Evolutionary conservation across 192 early-diverging fungal genomes (phyloP).

Genomic region (Coemansia sp.): DNA sequence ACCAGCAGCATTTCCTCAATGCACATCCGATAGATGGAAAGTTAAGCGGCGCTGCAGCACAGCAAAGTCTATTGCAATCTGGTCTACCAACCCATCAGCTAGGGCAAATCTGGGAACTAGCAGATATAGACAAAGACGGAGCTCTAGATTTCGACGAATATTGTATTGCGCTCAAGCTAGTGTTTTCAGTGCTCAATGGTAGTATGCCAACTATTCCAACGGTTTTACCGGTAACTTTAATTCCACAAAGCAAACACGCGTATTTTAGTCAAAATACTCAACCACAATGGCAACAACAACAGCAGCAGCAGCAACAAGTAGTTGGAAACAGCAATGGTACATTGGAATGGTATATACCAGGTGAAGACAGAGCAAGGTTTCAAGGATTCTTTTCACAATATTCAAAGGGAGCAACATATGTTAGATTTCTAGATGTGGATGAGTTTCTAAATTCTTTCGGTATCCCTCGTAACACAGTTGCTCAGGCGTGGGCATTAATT

Average conservation of each 20-base stretch:
- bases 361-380: constrained; percentile 33
- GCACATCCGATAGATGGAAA: constrained; percentile 40
- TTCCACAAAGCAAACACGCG: constrained; percentile 64
- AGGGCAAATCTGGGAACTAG: constrained; percentile 60
- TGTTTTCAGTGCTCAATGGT: constrained; percentile 63
- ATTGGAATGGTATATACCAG: constrained; percentile 47
- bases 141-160: constrained; percentile 82
- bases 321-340: constrained; percentile 14
- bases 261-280: constrained; percentile 12
- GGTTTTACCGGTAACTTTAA: constrained; percentile 59
- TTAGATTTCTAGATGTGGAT: constrained; percentile 42
- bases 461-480: constrained; percentile 24
- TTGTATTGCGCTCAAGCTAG: constrained; percentile 72
- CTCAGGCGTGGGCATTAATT: constrained; percentile 46
- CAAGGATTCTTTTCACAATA: constrained; percentile 32
- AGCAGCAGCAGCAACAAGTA: not conserved
- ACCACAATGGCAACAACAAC: not conserved
- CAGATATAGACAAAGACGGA: constrained; percentile 81
- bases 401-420: constrained; percentile 24
- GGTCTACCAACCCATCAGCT: constrained; percentile 45
- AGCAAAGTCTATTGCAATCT: constrained; percentile 47
- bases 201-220: constrained; percentile 54
- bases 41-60: constrained; percentile 38
- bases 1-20: constrained; percentile 44
- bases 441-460: constrained; percentile 41